Evolutionary conservation across 2,329 filamentous ascomycete species (phyloP), one percentile per base, ranked within the genome.

Genomic region (Microascus cirrosus): DNA sequence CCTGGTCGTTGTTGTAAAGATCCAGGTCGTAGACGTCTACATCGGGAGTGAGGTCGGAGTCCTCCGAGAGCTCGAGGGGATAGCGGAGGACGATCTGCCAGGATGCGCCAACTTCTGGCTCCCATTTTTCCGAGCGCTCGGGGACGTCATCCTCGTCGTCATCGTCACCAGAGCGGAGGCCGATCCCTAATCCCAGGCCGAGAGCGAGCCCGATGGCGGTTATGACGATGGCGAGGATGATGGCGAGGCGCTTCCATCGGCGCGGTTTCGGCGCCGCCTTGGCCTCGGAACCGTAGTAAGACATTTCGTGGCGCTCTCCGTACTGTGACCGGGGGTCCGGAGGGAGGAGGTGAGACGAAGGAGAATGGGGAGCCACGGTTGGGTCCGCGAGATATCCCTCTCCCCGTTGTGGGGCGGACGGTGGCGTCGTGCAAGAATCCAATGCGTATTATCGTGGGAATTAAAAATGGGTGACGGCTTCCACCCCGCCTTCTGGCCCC

Each of bases 41-140:
- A 61, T 85, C 72, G 10, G 76, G 74, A 22, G 63, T 61, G 42
- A 68, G 64, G n/a, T 20, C n/a, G 18, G 20, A 24, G 24, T 67
- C 63, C 57, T 71, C 71, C 63, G 76, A 68, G 63, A 79, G 67
- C 67, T 71, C 68, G 55, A 81, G 67, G 56, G 70, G 68, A 57
- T 71, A 67, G 55, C 64, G 67, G 22, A 87, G 76, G 52, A 84
- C 72, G 57, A 87, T 87, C 64, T 87, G 83, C 82, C 82, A 87
- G 2, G 75, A 75, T 3, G 73, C 69, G 28, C 75, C 77, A 25
- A 77, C 75, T 1, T 67, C 65, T 2, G 84, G 84, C 59, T 75
- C 20, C 56, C 56, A 58, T 51, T 53, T 58, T 35, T n/a, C 18
- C 25, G 34, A 25, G 34, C 56, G 56, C 22, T 18, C 10, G 28